Evolutionary conservation across 2,329 filamentous ascomycete genomes (phyloP).

Genomic region (Aspergillus sp.): DNA sequence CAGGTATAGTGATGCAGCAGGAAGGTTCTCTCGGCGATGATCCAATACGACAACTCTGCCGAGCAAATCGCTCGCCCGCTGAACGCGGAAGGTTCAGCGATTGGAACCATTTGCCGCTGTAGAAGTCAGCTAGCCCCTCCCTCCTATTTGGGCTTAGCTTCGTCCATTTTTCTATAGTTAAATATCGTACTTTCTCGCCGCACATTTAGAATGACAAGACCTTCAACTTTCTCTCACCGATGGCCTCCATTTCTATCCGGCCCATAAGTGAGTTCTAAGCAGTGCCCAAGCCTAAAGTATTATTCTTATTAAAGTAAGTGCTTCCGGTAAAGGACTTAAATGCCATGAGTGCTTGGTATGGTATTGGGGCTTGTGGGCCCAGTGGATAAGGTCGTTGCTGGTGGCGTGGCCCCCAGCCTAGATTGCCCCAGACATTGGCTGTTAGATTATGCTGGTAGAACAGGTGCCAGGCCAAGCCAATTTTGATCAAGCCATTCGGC

Average conservation of each 20-base stretch:
- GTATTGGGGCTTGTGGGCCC: conserved; percentile 65
- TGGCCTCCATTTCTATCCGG: too few relatives aligned
- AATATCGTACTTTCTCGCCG: too few relatives aligned
- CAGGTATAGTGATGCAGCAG: conserved; percentile 3
- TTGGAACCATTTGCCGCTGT: too few relatives aligned
- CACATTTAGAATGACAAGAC: too few relatives aligned
- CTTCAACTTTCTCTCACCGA: too few relatives aligned
- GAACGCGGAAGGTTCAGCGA: too few relatives aligned
- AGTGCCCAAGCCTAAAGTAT: conserved; percentile 6
- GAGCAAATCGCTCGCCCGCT: too few relatives aligned
- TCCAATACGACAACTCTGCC: too few relatives aligned
- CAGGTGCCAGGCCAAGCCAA: conserved; percentile 18
- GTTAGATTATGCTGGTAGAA: conserved; percentile 32
- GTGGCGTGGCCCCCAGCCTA: conserved; percentile 33
- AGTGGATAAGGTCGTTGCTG: conserved; percentile 54
- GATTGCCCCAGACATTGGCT: conserved; percentile 26
- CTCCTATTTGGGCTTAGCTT: too few relatives aligned
- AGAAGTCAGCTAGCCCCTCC: too few relatives aligned
- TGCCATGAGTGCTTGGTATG: conserved; percentile 49
- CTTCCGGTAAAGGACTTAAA: conserved; percentile 2
- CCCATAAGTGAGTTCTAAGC: too few relatives aligned
- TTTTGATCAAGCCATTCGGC: conserved; percentile 26
- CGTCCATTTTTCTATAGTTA: too few relatives aligned
- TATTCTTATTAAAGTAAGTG: neutral
- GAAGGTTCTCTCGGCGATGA: neutral